Evolutionary conservation across 805 yeast species (phyloP).

Genomic region (Barnettozyma populi): DNA sequence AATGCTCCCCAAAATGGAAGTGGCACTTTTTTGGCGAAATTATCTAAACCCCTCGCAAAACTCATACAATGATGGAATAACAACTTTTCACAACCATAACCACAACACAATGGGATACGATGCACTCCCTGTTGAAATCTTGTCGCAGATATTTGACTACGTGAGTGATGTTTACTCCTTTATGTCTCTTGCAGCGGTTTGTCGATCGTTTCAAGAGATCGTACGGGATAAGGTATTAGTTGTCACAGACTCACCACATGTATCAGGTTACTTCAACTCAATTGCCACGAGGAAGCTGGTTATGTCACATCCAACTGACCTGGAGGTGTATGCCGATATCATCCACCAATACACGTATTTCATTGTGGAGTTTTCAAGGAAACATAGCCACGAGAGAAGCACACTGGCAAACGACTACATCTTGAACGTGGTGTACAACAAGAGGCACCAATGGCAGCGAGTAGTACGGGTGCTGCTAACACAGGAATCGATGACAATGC

Average conservation of each 20-base stretch:
- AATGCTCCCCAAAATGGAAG: not conserved
- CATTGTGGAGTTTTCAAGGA: conserved; percentile 13
- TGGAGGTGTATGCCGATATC: not conserved
- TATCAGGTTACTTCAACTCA: conserved; percentile 10
- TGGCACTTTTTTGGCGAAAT: not conserved
- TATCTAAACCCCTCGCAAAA: not conserved
- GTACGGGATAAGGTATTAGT: conserved; percentile 16
- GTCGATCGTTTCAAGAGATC: conserved; percentile 14
- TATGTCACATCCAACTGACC: conserved; percentile 1
- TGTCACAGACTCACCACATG: conserved; percentile 14
- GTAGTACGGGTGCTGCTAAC: conserved; percentile 14
- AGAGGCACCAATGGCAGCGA: conserved; percentile 4
- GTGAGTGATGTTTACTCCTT: conserved; percentile 18
- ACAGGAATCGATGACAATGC: conserved; percentile 1
- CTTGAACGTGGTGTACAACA: conserved; percentile 8
- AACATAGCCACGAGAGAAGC: not conserved
- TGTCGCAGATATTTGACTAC: conserved; percentile 10
- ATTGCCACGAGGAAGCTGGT: conserved; percentile 7
- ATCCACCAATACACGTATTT: conserved; percentile 10
- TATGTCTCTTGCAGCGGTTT: conserved; percentile 11
- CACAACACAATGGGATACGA: not conserved
- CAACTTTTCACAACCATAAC: too few species aligned
- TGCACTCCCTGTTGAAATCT: conserved; percentile 18
- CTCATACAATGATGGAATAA: not conserved
- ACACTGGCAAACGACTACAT: conserved; percentile 9